These are phyloP conservation scores for Colletotrichum sp. DNA, from an alignment of 2,329 filamentous ascomycete species.

Conservation along the genomic window DNA sequence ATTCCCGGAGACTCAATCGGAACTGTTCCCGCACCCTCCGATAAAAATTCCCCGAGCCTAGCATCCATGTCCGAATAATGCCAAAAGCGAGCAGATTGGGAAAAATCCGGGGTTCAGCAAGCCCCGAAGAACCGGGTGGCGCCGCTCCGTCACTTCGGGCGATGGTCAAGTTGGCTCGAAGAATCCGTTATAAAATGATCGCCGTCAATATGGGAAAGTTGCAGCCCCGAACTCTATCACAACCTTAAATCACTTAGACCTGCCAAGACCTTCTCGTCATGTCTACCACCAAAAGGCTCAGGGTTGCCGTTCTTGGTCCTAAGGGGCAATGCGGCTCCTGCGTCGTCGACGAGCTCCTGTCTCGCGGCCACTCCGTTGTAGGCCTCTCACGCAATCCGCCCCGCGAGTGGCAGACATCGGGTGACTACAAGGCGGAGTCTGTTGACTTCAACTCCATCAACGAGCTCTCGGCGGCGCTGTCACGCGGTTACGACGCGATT, in stretches of 20 bases:
- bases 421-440: not conserved
- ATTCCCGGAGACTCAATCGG: not conserved
- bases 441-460: not conserved
- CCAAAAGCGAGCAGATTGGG: not conserved
- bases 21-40: not conserved
- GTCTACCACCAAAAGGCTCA: not conserved
- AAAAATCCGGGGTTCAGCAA: not conserved
- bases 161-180: not conserved
- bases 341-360: not conserved
- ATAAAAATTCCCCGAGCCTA: not conserved
- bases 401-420: not conserved
- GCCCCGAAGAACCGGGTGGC: not conserved
- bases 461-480: not conserved
- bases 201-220: not conserved
- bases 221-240: not conserved
- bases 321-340: not conserved
- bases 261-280: not conserved
- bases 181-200: not conserved
- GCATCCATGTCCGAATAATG: not conserved
- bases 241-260: not conserved
- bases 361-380: not conserved
- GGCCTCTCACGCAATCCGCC: not conserved
- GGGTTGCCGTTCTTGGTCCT: not conserved
- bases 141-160: not conserved
- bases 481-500: not conserved